Evolutionary conservation across 2,329 filamentous ascomycete genomes (phyloP).

Genomic region (Microsporum canis): DNA sequence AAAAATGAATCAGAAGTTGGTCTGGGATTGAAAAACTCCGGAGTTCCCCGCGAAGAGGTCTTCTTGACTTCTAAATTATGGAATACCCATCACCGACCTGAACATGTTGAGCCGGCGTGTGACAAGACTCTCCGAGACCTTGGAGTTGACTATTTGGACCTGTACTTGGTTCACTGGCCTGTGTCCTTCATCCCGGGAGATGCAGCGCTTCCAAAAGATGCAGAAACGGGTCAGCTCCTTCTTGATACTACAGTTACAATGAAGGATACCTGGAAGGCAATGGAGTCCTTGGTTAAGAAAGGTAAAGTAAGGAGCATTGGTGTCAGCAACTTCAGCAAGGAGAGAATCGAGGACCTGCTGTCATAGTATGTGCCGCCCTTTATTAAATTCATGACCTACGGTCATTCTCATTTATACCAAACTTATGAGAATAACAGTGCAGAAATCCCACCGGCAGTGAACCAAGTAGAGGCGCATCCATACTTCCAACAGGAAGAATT

Average conservation of each 20-base stretch:
- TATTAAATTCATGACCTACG: neutral
- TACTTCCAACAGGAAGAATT: slow-evolving; percentile 49
- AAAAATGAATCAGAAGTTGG: slow-evolving; percentile 69
- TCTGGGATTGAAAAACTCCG: slow-evolving; percentile 60
- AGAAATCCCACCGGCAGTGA: slow-evolving; percentile 54
- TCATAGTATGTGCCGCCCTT: slow-evolving; percentile 12
- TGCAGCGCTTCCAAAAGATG: neutral
- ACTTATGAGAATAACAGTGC: slow-evolving; percentile 40
- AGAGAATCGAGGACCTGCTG: slow-evolving; percentile 45
- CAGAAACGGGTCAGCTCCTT: slow-evolving; percentile 7
- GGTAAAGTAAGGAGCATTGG: slow-evolving; percentile 49
- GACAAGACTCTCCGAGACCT: slow-evolving; percentile 62
- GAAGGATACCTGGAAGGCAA: slow-evolving; percentile 54
- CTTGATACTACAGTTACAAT: slow-evolving; percentile 2
- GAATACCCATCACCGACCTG: slow-evolving; percentile 61
- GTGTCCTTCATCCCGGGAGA: slow-evolving; percentile 32
- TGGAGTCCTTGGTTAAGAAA: slow-evolving; percentile 47
- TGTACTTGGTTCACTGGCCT: slow-evolving; percentile 77
- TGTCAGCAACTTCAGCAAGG: slow-evolving; percentile 47
- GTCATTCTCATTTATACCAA: neutral
- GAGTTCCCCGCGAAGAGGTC: slow-evolving; percentile 65
- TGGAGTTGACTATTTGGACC: slow-evolving; percentile 69
- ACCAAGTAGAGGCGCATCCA: slow-evolving; percentile 74
- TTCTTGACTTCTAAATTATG: slow-evolving; percentile 82
- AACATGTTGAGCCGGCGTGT: slow-evolving; percentile 50